Evolutionary conservation across 352 stramenopile species (phyloP).

Genomic region (Globisporangium polare): DNA sequence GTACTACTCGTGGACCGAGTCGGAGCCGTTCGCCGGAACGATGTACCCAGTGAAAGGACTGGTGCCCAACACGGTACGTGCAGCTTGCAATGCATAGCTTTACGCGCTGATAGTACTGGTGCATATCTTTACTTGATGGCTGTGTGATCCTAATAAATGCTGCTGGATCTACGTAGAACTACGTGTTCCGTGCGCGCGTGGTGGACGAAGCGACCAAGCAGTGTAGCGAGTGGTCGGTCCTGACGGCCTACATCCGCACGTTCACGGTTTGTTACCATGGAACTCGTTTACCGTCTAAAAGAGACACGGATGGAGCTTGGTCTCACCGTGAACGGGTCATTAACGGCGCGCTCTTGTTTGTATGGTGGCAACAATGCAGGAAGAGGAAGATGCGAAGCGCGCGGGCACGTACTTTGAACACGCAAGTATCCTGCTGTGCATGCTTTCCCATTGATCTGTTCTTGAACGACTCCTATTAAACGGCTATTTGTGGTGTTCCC

Average conservation of each 20-base stretch:
- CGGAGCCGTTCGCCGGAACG: constrained; percentile 44
- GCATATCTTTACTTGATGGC: background rate
- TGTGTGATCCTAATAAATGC: background rate
- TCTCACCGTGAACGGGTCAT: background rate
- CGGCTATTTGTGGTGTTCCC: background rate
- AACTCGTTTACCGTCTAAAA: no score
- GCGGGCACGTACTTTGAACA: constrained; percentile 84
- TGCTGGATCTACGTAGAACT: constrained; percentile 38
- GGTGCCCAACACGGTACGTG: constrained; percentile 56
- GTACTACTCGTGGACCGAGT: constrained; percentile 86
- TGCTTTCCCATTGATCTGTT: no score
- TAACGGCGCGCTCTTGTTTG: background rate
- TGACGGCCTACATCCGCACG: constrained; percentile 70
- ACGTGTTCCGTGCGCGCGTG: constrained; percentile 73
- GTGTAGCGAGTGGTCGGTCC: constrained; percentile 74
- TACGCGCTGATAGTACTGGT: background rate
- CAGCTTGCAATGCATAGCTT: no score
- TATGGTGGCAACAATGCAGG: constrained; percentile 16
- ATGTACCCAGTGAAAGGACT: constrained; percentile 75
- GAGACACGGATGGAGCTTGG: no score
- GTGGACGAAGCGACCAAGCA: constrained; percentile 55
- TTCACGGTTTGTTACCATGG: constrained; percentile 41
- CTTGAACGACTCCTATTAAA: no score
- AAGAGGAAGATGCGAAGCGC: constrained; percentile 85
- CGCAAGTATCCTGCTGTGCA: constrained; percentile 22